Percentiles rank a stretch among this genome's conserved stretches.
phyloP scores from a whole-genome alignment of 148 eudicot species.

The Linanthus parryae region DNA sequence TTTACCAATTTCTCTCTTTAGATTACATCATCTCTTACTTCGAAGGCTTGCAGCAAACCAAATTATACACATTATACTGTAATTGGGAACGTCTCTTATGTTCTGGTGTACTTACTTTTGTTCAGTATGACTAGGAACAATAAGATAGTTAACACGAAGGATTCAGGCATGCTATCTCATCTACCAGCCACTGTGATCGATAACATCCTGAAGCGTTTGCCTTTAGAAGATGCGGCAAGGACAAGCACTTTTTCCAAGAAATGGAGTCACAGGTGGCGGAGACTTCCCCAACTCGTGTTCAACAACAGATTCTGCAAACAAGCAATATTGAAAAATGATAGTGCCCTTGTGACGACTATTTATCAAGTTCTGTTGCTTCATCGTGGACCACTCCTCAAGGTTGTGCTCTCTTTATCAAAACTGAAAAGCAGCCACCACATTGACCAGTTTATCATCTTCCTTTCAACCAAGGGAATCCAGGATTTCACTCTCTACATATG shows the following conservation, averaged over 20 bases:
- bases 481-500: background rate
- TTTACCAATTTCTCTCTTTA: too few species aligned
- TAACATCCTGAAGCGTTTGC: constrained; percentile 5
- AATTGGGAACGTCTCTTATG: too few species aligned
- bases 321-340: background rate
- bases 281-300: constrained; percentile 12
- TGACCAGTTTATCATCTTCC: background rate
- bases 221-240: constrained; percentile 10
- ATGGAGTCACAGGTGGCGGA: constrained; percentile 17
- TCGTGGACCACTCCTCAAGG: constrained; percentile 5
- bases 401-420: background rate
- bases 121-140: too few species aligned
- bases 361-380: constrained; percentile 6
- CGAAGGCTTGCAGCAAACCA: too few species aligned
- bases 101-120: too few species aligned
- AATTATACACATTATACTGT: too few species aligned
- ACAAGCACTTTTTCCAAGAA: constrained; percentile 17
- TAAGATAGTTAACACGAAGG: too few species aligned
- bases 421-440: constrained; percentile 4
- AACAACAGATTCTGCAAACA: background rate
- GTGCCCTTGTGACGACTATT: background rate
- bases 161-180: too few species aligned
- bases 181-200: background rate
- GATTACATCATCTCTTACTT: too few species aligned
- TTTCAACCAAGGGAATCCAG: background rate